Conservation (phyloP, 2,329 filamentous ascomycete species). For the Pseudogymnoascus sp. region DNA sequence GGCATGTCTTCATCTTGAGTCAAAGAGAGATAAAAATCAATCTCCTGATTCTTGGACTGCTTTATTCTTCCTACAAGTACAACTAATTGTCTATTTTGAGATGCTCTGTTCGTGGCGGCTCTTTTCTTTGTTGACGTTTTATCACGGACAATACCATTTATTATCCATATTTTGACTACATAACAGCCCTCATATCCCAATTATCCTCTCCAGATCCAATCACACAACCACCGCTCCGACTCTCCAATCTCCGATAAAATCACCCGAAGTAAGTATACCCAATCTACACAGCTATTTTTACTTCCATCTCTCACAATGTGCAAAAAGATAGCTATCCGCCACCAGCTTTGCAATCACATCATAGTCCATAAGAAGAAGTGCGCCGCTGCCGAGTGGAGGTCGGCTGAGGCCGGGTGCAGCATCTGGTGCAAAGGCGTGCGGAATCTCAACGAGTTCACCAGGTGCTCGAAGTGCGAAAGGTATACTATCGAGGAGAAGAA, state of each 20-base stretch:
- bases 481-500: background rate
- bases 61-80: background rate
- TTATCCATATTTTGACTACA: background rate
- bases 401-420: background rate
- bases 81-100: background rate
- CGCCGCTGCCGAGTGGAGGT: background rate
- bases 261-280: background rate
- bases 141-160: background rate
- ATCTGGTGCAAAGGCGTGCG: slow-evolving; percentile 2
- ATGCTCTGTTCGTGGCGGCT: background rate
- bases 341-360: background rate
- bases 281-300: background rate
- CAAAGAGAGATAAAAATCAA: background rate
- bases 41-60: background rate
- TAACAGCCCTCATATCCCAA: background rate
- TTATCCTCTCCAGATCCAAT: background rate
- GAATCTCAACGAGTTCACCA: background rate
- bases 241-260: background rate
- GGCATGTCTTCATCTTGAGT: background rate
- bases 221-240: background rate
- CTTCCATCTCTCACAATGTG: background rate
- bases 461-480: background rate
- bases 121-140: background rate
- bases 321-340: background rate
- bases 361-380: background rate